Conservation (phyloP, 1,284 basidiomycete genomes). For the Ceratobasidium sp. region DNA sequence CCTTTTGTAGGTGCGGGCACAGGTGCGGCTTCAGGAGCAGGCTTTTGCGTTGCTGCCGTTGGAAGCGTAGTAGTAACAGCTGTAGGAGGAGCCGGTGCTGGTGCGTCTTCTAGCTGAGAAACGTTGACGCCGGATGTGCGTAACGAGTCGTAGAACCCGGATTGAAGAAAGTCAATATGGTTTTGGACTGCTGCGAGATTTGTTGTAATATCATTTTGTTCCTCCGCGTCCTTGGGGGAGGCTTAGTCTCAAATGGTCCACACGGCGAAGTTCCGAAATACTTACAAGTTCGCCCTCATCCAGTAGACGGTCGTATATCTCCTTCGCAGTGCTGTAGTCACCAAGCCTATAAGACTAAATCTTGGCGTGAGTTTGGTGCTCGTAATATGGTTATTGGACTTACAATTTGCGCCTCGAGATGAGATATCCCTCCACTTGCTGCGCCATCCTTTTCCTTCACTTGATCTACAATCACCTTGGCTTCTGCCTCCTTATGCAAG, state of each 20-base stretch:
- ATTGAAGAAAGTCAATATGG: slow-evolving; percentile 80
- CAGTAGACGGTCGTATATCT: slow-evolving; percentile 78
- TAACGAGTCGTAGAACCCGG: slow-evolving; percentile 68
- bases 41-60: neutral
- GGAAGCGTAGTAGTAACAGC: slow-evolving; percentile 43
- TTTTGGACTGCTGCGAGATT: slow-evolving; percentile 80
- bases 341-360: slow-evolving; percentile 67
- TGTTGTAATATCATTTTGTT: slow-evolving; percentile 82
- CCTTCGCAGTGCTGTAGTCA: slow-evolving; percentile 71
- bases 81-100: slow-evolving; percentile 58
- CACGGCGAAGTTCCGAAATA: slow-evolving; percentile 6
- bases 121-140: slow-evolving; percentile 61
- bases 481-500: slow-evolving; percentile 73
- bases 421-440: slow-evolving; percentile 68
- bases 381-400: slow-evolving; percentile 46
- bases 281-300: slow-evolving; percentile 73
- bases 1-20: slow-evolving; percentile 54
- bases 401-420: slow-evolving; percentile 86
- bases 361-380: slow-evolving; percentile 3
- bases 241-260: slow-evolving; percentile 22
- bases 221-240: slow-evolving; percentile 70
- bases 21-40: slow-evolving; percentile 2
- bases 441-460: slow-evolving; percentile 56
- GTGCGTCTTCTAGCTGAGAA: slow-evolving; percentile 63
- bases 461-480: slow-evolving; percentile 59